Base-by-base conservation (phyloP, 495 filamentous ascomycete species). In the Chaetomium fimeti region DNA sequence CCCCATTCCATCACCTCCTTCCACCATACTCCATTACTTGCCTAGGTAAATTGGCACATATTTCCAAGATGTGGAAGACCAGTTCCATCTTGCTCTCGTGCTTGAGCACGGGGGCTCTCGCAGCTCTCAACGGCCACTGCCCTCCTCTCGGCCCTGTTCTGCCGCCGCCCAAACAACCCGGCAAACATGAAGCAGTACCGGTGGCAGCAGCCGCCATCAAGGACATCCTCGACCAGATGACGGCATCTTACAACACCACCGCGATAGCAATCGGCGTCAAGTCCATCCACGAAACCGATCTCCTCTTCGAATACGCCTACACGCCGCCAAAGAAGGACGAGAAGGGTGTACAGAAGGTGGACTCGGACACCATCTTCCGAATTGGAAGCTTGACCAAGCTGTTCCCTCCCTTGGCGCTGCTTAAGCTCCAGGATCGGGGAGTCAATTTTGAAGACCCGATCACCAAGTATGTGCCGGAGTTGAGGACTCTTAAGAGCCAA, bases 371-470 rank as follows among this genome's bases (percentile, higher is more conserved):
- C 5, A 75, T 86, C 22, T 85, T 83, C 65, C 76, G 79, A 13
- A 66, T 84, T 11, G 83, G 79, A 11, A 85, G 82, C 59, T 69
- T 84, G 36, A 80, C 81, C 0, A 86, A 86, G 61, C 71, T 85
- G 22, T 76, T 84, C 56, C 77, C 82, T 0, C 76, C 78, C 0
- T 75, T 81, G 22, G 75, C 76, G 1, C 61, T 79, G 0, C 67
- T 85, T 43, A 61, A 81, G 15, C 68, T 77, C n/a, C 38, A 38
- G 32, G 53, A 38, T 38, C 66, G 67, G 7, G 62, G 67, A 0
- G 70, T 77, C 5, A 76, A 78, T 27, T 70, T 79, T 68, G 78
- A 85, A 11, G 78, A 78, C 36, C 73, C 78, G 0, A 68, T 85
- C 45, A 79, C 78, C 2, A 71, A 83, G 20, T 78, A 79, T 47